Evolutionary conservation across 768 basidiomycete genomes (phyloP), one percentile per base, ranked within the genome.

Genomic region (Lactifluus hygrophoroides): DNA sequence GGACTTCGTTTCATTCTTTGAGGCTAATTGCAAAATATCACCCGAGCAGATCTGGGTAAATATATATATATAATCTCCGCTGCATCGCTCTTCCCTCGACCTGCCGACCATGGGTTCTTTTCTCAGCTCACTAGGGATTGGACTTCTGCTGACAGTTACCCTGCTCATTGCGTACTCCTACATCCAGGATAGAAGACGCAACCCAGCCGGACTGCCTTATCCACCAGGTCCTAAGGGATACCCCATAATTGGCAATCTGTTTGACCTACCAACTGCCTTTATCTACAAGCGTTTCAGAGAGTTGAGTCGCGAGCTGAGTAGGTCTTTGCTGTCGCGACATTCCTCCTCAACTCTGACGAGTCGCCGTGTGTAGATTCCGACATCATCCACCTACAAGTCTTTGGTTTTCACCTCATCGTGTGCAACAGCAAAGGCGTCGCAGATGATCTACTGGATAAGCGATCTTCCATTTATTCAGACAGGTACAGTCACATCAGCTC

Each of bases 381-480:
- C 35, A 64, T 71, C 30, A 64, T 71, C 30, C 67, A 70, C 44
- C 47, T 71, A 9, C 54, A 67, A 40, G 52, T 69, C 2, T 60
- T 66, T 9, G 68, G 69, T 17, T 65, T 64, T 17, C 57, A 63
- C 37, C 50, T 70, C 25, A 63, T 74, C 53, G 57, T 76, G n/a
- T 57, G 76, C 44, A 75, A 73, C 60, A 70, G 68, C 10, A 54
- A 66, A 19, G 68, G 71, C 37, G 65, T 69, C 17, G 69, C 71
- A 3, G 68, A 68, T 27, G 74, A 73, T 9, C 65, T 77, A 5
- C 67, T 77, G n/a, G 71, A 75, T 40, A 71, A 71, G 43, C 66
- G 72, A 13, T 73, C 73, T 1, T 59, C 66, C 5, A 73, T 71
- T 5, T 77, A 77, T 62, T 75, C 76, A 5, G 68, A 68, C 61